These are phyloP conservation scores for Phalaenopsis aphrodite DNA, from an alignment of 106 monocot species.

Conservation along the genomic window DNA sequence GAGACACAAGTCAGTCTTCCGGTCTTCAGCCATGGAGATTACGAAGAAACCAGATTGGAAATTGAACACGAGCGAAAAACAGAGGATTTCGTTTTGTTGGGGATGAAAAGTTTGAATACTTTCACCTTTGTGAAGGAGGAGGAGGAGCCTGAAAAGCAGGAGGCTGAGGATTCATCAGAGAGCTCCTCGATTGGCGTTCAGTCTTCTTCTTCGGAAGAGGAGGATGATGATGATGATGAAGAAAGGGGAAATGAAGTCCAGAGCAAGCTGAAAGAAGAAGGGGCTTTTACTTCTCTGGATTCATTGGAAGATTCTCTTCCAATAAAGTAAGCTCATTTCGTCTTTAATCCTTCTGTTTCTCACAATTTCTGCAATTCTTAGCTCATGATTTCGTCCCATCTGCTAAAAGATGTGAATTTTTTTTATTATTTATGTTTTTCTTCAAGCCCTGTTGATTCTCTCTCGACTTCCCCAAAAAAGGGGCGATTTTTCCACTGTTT, in stretches of 20 bases:
- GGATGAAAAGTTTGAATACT: neutral
- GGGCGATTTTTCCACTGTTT: too few relatives aligned
- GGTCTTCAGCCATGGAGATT: neutral
- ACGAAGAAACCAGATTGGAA: neutral
- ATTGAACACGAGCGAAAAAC: neutral
- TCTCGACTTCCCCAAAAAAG: too few relatives aligned
- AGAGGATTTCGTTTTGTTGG: neutral
- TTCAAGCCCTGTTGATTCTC: too few relatives aligned
- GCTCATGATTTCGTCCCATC: too few relatives aligned
- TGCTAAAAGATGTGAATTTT: too few relatives aligned
- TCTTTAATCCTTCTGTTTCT: neutral
- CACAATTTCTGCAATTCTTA: neutral
- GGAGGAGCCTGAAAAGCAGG: slow-evolving; percentile 4
- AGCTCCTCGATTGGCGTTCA: slow-evolving; percentile 16
- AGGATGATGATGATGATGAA: slow-evolving; percentile 11
- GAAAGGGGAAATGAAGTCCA: slow-evolving; percentile 19
- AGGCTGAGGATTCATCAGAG: slow-evolving; percentile 13
- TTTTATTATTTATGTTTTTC: too few relatives aligned
- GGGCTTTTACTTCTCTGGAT: slow-evolving; percentile 29
- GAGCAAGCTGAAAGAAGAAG: slow-evolving; percentile 13
- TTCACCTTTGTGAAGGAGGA: neutral
- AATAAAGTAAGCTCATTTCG: slow-evolving; percentile 36
- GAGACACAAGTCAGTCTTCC: neutral
- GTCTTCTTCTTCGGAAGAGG: slow-evolving; percentile 15
- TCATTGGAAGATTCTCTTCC: slow-evolving; percentile 58